Percentiles rank a stretch among this genome's conserved stretches.
phyloP scores from a whole-genome alignment of 495 filamentous ascomycete genomes.

The Xylaria cubensis region DNA sequence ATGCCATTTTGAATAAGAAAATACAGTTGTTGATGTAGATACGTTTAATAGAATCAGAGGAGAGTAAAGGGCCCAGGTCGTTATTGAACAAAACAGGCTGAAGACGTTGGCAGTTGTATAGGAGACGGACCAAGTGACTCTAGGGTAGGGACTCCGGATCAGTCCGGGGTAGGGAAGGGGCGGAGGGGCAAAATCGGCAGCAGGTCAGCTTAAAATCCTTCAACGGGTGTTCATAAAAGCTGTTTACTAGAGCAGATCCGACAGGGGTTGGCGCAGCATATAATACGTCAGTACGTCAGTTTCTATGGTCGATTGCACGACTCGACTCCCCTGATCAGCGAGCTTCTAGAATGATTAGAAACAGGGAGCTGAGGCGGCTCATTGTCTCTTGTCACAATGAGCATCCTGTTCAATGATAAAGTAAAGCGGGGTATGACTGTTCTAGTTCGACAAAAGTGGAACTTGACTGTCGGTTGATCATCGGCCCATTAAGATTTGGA shows the following conservation, averaged over 20 bases:
- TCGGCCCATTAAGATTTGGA: neutral
- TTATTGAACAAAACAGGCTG: conserved; percentile 6
- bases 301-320: neutral
- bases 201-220: conserved; percentile 10
- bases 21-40: neutral
- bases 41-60: neutral
- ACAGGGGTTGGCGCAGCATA: neutral
- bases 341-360: neutral
- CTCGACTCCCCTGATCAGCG: neutral
- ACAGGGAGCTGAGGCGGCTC: neutral
- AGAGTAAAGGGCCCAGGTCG: neutral
- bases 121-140: neutral
- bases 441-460: too few relatives aligned
- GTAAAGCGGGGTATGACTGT: conserved; percentile 2
- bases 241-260: neutral
- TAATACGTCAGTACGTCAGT: too few relatives aligned
- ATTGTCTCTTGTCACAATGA: neutral
- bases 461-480: neutral
- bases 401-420: neutral
- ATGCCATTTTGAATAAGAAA: conserved; percentile 42
- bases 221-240: neutral
- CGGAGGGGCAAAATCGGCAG: conserved; percentile 11
- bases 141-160: conserved; percentile 4
- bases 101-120: conserved; percentile 1
- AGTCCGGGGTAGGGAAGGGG: neutral